Percentiles rank a stretch among this genome's conserved stretches.
Conservation (phyloP, 148 eudicot genomes). For the Suaeda aralocaspica region DNA sequence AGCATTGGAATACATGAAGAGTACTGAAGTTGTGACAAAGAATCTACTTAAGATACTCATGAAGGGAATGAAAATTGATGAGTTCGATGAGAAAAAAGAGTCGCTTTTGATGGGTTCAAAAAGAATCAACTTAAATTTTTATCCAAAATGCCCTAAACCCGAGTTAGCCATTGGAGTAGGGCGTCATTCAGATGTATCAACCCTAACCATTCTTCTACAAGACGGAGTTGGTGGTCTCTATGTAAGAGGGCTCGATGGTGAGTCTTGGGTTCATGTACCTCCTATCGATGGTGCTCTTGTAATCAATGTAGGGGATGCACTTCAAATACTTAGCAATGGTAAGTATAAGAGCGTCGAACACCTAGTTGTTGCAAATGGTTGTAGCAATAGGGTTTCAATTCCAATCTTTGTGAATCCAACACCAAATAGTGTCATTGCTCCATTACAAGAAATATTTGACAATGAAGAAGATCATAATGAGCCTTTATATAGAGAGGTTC, state of each 20-base stretch:
- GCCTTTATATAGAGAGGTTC: slow-evolving; percentile 27
- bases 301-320: slow-evolving; percentile 36
- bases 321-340: slow-evolving; percentile 38
- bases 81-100: slow-evolving; percentile 2
- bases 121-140: slow-evolving; percentile 24
- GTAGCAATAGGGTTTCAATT: slow-evolving; percentile 27
- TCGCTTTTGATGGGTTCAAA: slow-evolving; percentile 7
- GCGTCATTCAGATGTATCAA: slow-evolving; percentile 30
- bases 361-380: slow-evolving; percentile 26
- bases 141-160: slow-evolving; percentile 38
- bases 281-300: slow-evolving; percentile 26
- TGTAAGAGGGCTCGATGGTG: slow-evolving; percentile 16
- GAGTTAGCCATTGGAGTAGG: slow-evolving; percentile 33
- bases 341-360: slow-evolving; percentile 39
- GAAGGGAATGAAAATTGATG: slow-evolving; percentile 25
- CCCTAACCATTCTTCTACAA: slow-evolving; percentile 37
- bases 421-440: slow-evolving; percentile 21
- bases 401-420: slow-evolving; percentile 32
- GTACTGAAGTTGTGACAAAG: slow-evolving; percentile 5
- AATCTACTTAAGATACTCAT: slow-evolving; percentile 28
- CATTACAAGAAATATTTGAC: slow-evolving; percentile 26
- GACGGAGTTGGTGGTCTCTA: slow-evolving; percentile 38
- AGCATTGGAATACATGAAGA: slow-evolving; percentile 30
- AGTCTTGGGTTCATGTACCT: slow-evolving; percentile 31
- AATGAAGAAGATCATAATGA: slow-evolving; percentile 26